A percentile compares a stretch with the other conserved stretches of the same genome.
Evolutionary conservation across 805 yeast genomes (phyloP).

Genomic region (Saturnispora halmiae): DNA sequence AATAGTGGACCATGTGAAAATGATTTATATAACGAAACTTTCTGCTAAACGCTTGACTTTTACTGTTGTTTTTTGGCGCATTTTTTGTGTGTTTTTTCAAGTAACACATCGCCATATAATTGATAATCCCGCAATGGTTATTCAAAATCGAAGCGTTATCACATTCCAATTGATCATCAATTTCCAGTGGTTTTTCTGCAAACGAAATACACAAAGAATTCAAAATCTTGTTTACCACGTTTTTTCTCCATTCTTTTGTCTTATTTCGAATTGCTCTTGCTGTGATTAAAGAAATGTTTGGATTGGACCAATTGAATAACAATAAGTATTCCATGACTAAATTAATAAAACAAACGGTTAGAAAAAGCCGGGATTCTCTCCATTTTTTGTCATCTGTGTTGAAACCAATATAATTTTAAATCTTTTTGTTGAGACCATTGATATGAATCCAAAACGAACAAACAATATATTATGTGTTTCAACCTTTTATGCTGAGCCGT

Average conservation of each 20-base stretch:
- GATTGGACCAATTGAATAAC: neutral
- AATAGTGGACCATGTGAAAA: conserved; percentile 65
- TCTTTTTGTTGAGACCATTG: too few relatives aligned
- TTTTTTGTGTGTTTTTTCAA: neutral
- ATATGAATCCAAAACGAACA: too few relatives aligned
- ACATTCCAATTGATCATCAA: conserved; percentile 36
- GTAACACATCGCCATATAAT: conserved; percentile 46
- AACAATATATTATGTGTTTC: too few relatives aligned
- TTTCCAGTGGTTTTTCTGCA: conserved; percentile 30
- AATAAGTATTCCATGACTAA: neutral
- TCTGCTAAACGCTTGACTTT: conserved; percentile 7
- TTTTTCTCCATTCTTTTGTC: neutral
- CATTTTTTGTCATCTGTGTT: too few relatives aligned
- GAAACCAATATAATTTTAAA: too few relatives aligned
- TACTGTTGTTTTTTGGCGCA: conserved; percentile 14
- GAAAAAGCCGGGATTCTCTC: neutral
- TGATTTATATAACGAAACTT: conserved; percentile 33
- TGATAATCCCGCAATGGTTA: conserved; percentile 65
- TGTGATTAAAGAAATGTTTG: too few relatives aligned
- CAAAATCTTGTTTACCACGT: conserved; percentile 22
- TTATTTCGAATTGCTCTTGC: too few relatives aligned
- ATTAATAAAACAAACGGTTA: neutral
- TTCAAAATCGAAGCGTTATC: conserved; percentile 32
- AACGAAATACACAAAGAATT: conserved; percentile 25
- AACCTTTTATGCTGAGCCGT: conserved; percentile 1